Evolutionary conservation across 202 grass and related monocot genomes (phyloP).

Genomic region (Alloteropsis angusta): DNA sequence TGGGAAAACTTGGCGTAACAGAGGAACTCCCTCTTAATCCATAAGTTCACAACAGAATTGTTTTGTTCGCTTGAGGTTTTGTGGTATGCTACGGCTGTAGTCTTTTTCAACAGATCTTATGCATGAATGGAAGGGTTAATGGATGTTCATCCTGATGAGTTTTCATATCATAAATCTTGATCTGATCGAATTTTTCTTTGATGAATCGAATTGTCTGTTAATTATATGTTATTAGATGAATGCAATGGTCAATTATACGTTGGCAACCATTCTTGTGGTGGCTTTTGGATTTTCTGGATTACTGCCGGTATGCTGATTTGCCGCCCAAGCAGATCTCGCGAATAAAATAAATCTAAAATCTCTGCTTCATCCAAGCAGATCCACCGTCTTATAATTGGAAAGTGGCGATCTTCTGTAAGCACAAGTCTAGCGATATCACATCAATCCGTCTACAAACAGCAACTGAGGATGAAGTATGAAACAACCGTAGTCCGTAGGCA

Average conservation of each 20-base stretch:
- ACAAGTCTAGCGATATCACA: too few species aligned
- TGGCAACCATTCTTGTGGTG: too few species aligned
- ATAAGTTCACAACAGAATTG: neutral
- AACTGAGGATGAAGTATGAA: too few species aligned
- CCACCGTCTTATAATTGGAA: too few species aligned
- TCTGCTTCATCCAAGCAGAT: too few species aligned
- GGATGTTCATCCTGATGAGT: neutral
- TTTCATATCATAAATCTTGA: neutral
- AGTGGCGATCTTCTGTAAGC: too few species aligned
- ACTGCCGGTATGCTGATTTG: too few species aligned
- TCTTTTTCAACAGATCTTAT: neutral
- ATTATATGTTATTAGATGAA: neutral
- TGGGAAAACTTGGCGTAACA: neutral
- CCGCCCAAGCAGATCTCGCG: too few species aligned
- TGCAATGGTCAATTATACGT: neutral
- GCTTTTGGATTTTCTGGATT: too few species aligned
- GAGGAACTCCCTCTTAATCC: slow-evolving; percentile 8
- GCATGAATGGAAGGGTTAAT: neutral
- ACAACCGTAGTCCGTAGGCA: too few species aligned
- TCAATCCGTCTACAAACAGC: too few species aligned
- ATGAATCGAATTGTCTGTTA: neutral
- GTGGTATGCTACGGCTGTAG: neutral
- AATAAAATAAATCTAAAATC: too few species aligned
- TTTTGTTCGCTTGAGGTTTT: neutral
- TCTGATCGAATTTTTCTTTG: neutral